Conservation (phyloP, 1,284 basidiomycete species). For the Ganoderma lucidum region DNA sequence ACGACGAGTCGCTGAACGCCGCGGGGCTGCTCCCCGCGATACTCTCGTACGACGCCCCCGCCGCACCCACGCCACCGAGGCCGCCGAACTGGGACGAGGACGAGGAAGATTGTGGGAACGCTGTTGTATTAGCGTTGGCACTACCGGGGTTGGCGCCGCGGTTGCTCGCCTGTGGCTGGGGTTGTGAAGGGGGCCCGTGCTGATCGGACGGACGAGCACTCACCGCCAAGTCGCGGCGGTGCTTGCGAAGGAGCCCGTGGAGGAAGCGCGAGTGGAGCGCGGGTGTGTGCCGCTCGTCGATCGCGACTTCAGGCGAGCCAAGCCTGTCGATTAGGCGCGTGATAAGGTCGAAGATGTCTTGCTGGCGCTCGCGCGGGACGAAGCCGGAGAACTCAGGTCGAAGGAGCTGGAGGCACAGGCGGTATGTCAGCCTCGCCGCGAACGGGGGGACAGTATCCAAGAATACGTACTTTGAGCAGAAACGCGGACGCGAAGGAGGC, state of each 20-base stretch:
- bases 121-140: background rate
- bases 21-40: slow-evolving; percentile 27
- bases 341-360: slow-evolving; percentile 76
- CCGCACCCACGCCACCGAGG: slow-evolving; percentile 14
- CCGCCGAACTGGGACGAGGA: slow-evolving; percentile 12
- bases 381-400: slow-evolving; percentile 75
- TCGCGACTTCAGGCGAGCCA: slow-evolving; percentile 76
- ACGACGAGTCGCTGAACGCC: slow-evolving; percentile 31
- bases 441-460: background rate
- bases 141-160: slow-evolving; percentile 5
- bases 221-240: slow-evolving; percentile 67
- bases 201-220: slow-evolving; percentile 51
- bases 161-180: slow-evolving; percentile 23
- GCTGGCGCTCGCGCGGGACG: slow-evolving; percentile 66
- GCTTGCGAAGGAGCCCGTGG: slow-evolving; percentile 68
- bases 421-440: background rate
- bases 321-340: slow-evolving; percentile 75
- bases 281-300: slow-evolving; percentile 84
- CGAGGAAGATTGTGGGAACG: background rate
- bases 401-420: slow-evolving; percentile 57
- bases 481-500: slow-evolving; percentile 88
- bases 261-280: slow-evolving; percentile 84
- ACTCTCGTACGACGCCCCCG: slow-evolving; percentile 23
- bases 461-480: slow-evolving; percentile 71
- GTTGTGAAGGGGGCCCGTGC: slow-evolving; percentile 29